phyloP scores from a whole-genome alignment of 164 flowering plant species.

The Aristolochia contorta region DNA sequence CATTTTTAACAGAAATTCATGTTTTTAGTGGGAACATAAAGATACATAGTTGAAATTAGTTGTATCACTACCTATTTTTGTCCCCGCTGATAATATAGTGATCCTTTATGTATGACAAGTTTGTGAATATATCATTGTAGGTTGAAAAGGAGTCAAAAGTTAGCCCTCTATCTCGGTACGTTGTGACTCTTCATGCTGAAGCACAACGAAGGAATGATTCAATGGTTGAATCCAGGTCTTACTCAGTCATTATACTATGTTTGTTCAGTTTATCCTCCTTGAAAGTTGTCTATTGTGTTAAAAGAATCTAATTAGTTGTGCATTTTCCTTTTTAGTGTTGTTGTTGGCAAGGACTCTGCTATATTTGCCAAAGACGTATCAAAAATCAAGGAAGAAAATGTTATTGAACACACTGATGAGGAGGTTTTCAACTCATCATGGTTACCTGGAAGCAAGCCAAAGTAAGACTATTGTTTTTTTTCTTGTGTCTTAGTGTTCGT shows the following conservation, averaged over 20 bases:
- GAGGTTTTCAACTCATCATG: slow-evolving; percentile 61
- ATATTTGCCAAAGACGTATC: slow-evolving; percentile 31
- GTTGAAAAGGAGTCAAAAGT: slow-evolving; percentile 51
- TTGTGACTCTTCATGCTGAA: slow-evolving; percentile 39
- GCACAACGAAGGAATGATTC: slow-evolving; percentile 56
- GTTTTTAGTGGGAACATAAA: no score
- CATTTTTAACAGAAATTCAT: no score
- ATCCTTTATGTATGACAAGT: not conserved
- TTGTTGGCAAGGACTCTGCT: slow-evolving; percentile 61
- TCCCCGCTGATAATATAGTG: no score
- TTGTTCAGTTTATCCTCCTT: not conserved
- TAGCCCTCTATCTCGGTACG: slow-evolving; percentile 70
- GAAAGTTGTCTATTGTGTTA: not conserved
- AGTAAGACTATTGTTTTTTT: slow-evolving; percentile 24
- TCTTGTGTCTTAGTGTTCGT: not conserved
- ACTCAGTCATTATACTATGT: not conserved
- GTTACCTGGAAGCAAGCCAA: slow-evolving; percentile 55
- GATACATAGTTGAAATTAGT: no score
- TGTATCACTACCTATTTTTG: no score
- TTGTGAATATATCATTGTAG: slow-evolving; percentile 16
- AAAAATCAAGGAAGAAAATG: slow-evolving; percentile 35
- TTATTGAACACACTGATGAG: slow-evolving; percentile 21
- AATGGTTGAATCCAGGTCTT: slow-evolving; percentile 65
- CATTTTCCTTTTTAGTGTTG: slow-evolving; percentile 39
- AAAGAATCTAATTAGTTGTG: not conserved